A percentile compares a stretch with the other conserved stretches of the same genome.
These are phyloP conservation scores for Ganoderma sp. DNA, from an alignment of 1,284 basidiomycete genomes.

Conservation along the genomic window DNA sequence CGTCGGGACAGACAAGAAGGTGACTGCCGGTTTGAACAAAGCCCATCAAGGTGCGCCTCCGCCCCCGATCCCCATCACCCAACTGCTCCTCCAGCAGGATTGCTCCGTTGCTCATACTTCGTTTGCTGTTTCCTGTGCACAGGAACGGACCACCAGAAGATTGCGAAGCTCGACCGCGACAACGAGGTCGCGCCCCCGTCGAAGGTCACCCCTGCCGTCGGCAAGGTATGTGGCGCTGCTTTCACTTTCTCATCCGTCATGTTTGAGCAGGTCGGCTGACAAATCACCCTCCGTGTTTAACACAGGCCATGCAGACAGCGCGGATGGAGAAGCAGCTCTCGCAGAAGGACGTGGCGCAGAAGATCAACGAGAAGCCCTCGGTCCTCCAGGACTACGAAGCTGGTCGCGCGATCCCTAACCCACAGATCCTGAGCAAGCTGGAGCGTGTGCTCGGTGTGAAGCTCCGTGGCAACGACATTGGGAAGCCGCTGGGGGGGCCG, in stretches of 20 bases:
- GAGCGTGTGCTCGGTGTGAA: slow-evolving; percentile 92
- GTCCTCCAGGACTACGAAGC: slow-evolving; percentile 91
- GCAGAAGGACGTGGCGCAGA: slow-evolving; percentile 95
- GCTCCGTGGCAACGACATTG: slow-evolving; percentile 84
- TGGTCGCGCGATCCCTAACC: slow-evolving; percentile 88
- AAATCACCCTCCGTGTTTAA: neutral
- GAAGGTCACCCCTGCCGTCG: slow-evolving; percentile 82
- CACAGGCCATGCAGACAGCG: slow-evolving; percentile 84
- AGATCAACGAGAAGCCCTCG: slow-evolving; percentile 90
- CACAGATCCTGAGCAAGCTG: slow-evolving; percentile 90
- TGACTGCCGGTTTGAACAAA: slow-evolving; percentile 71
- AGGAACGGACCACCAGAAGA: slow-evolving; percentile 93
- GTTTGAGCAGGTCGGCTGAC: slow-evolving; percentile 3
- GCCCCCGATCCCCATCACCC: neutral
- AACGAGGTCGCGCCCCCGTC: slow-evolving; percentile 96
- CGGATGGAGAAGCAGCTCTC: slow-evolving; percentile 80
- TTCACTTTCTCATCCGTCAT: neutral
- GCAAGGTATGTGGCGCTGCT: slow-evolving; percentile 62
- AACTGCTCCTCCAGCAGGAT: neutral
- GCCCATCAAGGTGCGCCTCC: slow-evolving; percentile 63
- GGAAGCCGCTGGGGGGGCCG: slow-evolving; percentile 78
- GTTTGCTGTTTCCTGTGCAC: slow-evolving; percentile 11
- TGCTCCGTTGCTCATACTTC: neutral
- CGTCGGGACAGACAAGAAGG: slow-evolving; percentile 81
- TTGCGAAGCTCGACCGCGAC: slow-evolving; percentile 92